phyloP scores from a whole-genome alignment of 1,284 basidiomycete genomes.

The Cystodermella granulosa region DNA sequence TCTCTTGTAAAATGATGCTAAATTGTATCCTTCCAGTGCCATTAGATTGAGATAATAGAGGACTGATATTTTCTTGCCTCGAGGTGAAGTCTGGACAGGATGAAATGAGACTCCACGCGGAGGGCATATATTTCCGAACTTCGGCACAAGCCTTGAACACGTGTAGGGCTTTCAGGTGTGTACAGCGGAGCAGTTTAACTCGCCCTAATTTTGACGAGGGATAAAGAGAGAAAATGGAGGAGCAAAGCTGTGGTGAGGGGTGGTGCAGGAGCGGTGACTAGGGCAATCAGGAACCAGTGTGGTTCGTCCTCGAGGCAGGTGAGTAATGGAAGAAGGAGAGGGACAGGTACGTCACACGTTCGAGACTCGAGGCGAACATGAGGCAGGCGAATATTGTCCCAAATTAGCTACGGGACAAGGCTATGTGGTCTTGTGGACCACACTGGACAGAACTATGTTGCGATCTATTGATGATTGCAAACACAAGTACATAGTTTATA shows the following conservation, averaged over 20 bases:
- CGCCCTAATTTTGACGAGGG: neutral
- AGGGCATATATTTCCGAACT: neutral
- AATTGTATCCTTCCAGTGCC: neutral
- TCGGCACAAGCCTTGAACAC: neutral
- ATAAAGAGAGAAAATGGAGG: neutral
- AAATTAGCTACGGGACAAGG: conserved; percentile 11
- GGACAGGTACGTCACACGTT: conserved; percentile 20
- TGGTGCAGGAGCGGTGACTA: conserved; percentile 6
- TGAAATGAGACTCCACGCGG: neutral
- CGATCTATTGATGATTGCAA: neutral
- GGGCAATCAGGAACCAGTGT: conserved; percentile 8
- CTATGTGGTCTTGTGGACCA: conserved; percentile 10
- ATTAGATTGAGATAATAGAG: neutral
- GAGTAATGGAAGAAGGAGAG: conserved; percentile 11
- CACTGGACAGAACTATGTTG: neutral
- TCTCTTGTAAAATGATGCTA: neutral
- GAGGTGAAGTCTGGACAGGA: neutral
- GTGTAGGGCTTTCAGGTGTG: too few relatives aligned
- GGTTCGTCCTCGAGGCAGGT: conserved; percentile 26
- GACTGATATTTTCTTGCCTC: neutral
- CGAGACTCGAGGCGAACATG: conserved; percentile 17
- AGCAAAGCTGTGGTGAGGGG: conserved; percentile 12
- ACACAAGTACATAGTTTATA: too few relatives aligned
- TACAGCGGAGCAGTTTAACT: too few relatives aligned
- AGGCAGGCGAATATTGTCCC: conserved; percentile 16